A percentile compares a stretch with the other conserved stretches of the same genome.
phyloP scores from a whole-genome alignment of 768 basidiomycete genomes.

The Astraeus odoratus region DNA sequence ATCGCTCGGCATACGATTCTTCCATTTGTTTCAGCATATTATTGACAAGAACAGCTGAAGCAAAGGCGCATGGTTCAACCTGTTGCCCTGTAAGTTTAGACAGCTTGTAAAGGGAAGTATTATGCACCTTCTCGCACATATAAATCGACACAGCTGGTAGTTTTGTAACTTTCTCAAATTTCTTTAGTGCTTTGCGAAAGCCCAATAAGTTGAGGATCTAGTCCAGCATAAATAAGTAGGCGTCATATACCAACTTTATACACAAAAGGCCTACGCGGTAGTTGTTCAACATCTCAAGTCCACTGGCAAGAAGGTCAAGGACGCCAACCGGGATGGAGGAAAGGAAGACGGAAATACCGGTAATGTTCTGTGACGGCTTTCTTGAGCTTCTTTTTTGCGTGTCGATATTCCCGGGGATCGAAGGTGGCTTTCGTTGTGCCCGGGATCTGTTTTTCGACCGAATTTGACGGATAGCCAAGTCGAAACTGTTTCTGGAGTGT shows the following conservation, averaged over 20 bases:
- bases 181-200: conserved; percentile 80
- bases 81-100: conserved; percentile 18
- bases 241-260: too few species aligned
- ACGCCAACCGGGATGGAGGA: neutral
- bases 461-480: neutral
- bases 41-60: conserved; percentile 52
- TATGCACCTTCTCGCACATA: conserved; percentile 65
- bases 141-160: conserved; percentile 71
- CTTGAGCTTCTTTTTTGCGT: conserved; percentile 81
- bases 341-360: conserved; percentile 35
- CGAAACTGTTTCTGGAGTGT: neutral
- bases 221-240: neutral
- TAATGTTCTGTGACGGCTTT: conserved; percentile 83
- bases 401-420: conserved; percentile 73
- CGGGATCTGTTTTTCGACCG: neutral
- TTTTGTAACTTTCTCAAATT: conserved; percentile 76
- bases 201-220: conserved; percentile 86
- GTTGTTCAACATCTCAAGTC: conserved; percentile 78
- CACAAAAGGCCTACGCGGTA: conserved; percentile 66
- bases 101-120: neutral
- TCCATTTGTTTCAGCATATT: conserved; percentile 73
- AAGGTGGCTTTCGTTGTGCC: conserved; percentile 13
- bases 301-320: conserved; percentile 34
- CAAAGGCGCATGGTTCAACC: conserved; percentile 65
- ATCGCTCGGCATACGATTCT: conserved; percentile 64